Percentiles rank a stretch among this genome's conserved stretches.
These are phyloP conservation scores for Diplodia sapinea DNA, from an alignment of 2,329 filamentous ascomycete species.

Conservation along the genomic window DNA sequence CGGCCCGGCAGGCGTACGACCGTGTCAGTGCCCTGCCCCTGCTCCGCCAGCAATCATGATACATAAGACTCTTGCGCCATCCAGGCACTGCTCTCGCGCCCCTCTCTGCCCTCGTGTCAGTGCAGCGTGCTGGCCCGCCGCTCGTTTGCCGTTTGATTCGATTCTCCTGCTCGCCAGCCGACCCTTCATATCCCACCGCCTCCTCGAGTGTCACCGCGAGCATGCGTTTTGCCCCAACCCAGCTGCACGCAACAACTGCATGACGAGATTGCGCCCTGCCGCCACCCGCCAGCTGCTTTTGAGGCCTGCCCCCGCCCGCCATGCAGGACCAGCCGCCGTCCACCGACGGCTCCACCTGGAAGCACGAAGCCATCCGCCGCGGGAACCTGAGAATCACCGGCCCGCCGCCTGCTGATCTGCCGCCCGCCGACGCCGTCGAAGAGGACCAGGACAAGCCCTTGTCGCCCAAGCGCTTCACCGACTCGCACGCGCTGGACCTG, in stretches of 20 bases:
- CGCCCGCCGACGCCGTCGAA: constrained; percentile 13
- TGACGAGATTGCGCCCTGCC: constrained; percentile 22
- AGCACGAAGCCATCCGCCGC: constrained; percentile 48
- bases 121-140: constrained; percentile 13
- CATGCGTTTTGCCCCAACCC: neutral
- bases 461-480: constrained; percentile 32
- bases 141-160: constrained; percentile 22
- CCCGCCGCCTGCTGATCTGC: constrained; percentile 39
- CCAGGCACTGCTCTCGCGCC: constrained; percentile 8
- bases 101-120: neutral
- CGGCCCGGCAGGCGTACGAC: constrained; percentile 11
- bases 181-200: constrained; percentile 8
- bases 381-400: constrained; percentile 48
- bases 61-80: constrained; percentile 28
- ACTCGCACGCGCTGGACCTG: constrained; percentile 25
- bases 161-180: neutral
- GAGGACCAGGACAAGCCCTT: constrained; percentile 27
- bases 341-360: constrained; percentile 45
- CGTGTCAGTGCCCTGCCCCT: constrained; percentile 17
- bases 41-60: neutral
- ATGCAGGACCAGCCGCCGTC: constrained; percentile 36
- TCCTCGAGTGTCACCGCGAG: constrained; percentile 5
- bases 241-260: constrained; percentile 12
- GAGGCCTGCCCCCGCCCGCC: constrained; percentile 33
- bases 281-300: constrained; percentile 9